These are phyloP conservation scores for Excoecaria cochinchinensis DNA, from an alignment of 345 rosid species.

Conservation along the genomic window DNA sequence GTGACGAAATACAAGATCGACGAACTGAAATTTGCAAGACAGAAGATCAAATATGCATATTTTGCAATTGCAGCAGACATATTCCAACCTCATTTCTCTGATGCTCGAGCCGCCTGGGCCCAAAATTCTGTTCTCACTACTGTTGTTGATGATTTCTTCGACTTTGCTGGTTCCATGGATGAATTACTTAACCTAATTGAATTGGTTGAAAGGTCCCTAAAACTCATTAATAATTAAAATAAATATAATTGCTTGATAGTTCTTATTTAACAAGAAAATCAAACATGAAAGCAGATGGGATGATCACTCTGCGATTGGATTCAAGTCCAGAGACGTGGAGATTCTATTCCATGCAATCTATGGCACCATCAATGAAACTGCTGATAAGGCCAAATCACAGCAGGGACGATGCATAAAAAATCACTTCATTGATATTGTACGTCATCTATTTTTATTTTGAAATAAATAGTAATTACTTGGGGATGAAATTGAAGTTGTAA, in stretches of 20 bases:
- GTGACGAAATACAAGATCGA: constrained; percentile 11
- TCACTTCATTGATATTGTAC: constrained; percentile 18
- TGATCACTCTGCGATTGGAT: background rate
- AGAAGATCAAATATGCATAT: constrained; percentile 15
- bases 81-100: background rate
- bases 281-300: constrained; percentile 13
- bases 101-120: constrained; percentile 21
- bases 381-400: background rate
- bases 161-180: constrained; percentile 16
- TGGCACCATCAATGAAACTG: constrained; percentile 16
- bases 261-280: no score
- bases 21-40: constrained; percentile 21
- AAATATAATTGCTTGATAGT: no score
- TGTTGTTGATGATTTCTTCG: constrained; percentile 21
- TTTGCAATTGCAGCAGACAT: constrained; percentile 13
- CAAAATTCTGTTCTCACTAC: constrained; percentile 18
- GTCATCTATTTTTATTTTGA: background rate
- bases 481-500: no score
- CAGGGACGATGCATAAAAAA: constrained; percentile 12
- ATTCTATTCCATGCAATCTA: constrained; percentile 16
- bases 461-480: no score
- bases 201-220: constrained; percentile 10
- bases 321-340: constrained; percentile 19
- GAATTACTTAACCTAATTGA: constrained; percentile 16
- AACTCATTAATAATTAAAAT: no score